Evolutionary conservation across 2,329 filamentous ascomycete species (phyloP), one percentile per base, ranked within the genome.

Genomic region (Xylariaceae sp.): DNA sequence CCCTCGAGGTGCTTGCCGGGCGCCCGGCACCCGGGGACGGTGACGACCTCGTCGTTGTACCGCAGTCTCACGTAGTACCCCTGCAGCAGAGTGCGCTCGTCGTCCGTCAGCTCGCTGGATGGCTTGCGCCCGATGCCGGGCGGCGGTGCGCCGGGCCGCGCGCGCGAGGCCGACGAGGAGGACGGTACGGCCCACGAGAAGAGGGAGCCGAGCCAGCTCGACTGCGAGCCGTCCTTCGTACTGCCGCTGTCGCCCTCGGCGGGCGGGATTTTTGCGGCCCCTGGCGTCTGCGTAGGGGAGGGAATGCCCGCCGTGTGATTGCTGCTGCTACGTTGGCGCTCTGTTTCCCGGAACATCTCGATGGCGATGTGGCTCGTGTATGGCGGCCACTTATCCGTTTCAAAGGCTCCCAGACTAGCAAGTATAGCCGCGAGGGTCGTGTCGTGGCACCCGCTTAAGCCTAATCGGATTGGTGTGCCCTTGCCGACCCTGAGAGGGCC

Each of bases 351-450:
- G 66, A 96, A 95, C 41, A 96, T 70, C 60, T 98, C 92, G 35
- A 98, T 68, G 19, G 92, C 89, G 44, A 98, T 72, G 50, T 93
- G 88, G 47, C 84, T 90, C 0, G 90, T 95, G 53, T 90, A 98
- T 0, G 88, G 89, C 1, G 92, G 92, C 92, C 92, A 98, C 22
- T 72, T 70, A 30, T 73, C 74, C 14, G 65, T 64, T 26, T 84
- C 68, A 54, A 86, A 92, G 3, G 83, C 83, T 3, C 90, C 92
- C 5, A 96, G 60, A 45, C 84, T 85, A 12, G 80, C 65, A 18
- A 98, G 64, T 2, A 87, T 67, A 2, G 75, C 84, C 3, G 86
- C 92, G 5, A 98, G 71, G 1, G 92, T 96, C 2, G 92, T 96
- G 54, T 96, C 89, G 59, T 95, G 89, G 52, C 89, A 94, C 19